Evolutionary conservation across 331 rosid genomes (phyloP), one percentile per base, ranked within the genome.

Genomic region (Quercus tomentella): DNA sequence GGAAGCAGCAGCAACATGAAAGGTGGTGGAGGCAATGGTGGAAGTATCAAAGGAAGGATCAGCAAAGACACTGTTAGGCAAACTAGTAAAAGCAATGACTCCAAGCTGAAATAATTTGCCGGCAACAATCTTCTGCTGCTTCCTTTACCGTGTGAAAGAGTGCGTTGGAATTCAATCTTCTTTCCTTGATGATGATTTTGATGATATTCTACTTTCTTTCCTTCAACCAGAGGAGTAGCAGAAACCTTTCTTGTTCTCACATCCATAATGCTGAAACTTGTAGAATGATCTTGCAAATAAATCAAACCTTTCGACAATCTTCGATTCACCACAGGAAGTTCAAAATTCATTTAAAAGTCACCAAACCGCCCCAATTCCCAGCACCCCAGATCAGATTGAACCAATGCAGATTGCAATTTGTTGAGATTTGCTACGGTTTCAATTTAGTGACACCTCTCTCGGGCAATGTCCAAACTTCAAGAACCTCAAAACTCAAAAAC

Each of bases 21-120:
- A 1, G 90, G 90, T 5, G 90, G 90, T 1, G 90, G 88, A 18
- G 88, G 90, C 69, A 87, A 76, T 3, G 90, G 90, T 3, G 90
- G 90, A 73, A 87, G 86, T 26, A 87, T 71, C 82, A 87, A 81
- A 20, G 90, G 90, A 43, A 87, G 90, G 35, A 87, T 76, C 33
- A 87, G 78, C 71, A 87, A 76, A 14, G 90, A 81, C 1, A 79
- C 86, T 0, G 90, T 74, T 4, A 87, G 86, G 73, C 90, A 87
- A 17, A 84, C 4, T 1, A 87, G 86, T 74, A 84, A 79, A 23
- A 87, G 88, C 83, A 87, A 56, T 3, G 90, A 84, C 82, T 87
- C 88, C 35, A 82, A 26, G 83, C 90, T 87, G 30, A 84, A 87
- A 60, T 79, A 87, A 76, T 80, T 82, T 3, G 69, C 70, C 5